Conservation (phyloP, 2,329 filamentous ascomycete species). For the Fusarium illudens region DNA sequence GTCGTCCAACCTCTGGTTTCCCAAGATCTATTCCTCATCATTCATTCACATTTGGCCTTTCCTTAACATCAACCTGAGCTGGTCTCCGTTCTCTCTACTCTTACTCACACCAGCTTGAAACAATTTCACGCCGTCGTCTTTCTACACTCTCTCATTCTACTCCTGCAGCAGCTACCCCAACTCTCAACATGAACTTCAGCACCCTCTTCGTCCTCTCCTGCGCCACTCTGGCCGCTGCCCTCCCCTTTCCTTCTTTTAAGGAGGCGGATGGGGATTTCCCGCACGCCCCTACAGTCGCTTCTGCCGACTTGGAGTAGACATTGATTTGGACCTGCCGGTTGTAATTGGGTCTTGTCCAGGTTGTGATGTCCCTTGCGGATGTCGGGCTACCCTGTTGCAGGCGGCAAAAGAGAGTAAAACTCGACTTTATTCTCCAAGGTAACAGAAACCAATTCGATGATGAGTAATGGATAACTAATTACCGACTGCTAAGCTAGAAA, state of each 20-base stretch:
- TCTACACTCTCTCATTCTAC: background rate
- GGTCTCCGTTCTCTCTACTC: background rate
- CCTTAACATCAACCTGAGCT: background rate
- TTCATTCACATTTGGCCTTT: background rate
- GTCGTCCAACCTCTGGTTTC: background rate
- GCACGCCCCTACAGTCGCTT: slow-evolving; percentile 5
- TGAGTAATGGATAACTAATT: background rate
- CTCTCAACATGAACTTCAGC: slow-evolving; percentile 33
- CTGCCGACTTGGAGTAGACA: slow-evolving; percentile 20
- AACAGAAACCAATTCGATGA: background rate
- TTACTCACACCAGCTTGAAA: background rate
- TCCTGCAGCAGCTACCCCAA: background rate
- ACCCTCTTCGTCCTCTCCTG: slow-evolving; percentile 31
- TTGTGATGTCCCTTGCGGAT: background rate
- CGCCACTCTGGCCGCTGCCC: slow-evolving; percentile 30
- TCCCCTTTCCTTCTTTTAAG: slow-evolving; percentile 29
- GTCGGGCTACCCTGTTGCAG: background rate
- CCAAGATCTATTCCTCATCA: background rate
- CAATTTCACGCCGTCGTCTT: background rate
- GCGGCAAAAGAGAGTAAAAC: background rate
- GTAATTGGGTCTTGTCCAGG: background rate
- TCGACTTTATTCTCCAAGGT: background rate
- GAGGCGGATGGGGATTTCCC: background rate
- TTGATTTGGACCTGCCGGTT: background rate
- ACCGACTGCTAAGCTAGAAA: too few species aligned